Base-by-base conservation (phyloP, 306 rosid species). In the Trifolium repens region DNA sequence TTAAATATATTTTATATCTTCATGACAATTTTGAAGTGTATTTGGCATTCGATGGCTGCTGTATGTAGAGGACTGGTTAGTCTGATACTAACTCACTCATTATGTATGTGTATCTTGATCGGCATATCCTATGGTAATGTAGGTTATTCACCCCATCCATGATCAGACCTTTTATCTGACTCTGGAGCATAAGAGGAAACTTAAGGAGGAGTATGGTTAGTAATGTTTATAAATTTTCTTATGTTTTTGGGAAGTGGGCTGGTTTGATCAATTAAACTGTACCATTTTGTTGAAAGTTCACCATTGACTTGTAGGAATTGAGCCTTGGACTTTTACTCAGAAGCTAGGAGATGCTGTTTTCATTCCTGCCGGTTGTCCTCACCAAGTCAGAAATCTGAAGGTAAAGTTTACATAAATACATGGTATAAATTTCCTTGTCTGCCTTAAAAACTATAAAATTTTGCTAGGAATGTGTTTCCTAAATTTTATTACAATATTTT, bases 141-240 rank as follows among this genome's bases (percentile, higher is more conserved):
- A 90, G 96, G 91, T 91, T 74, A 74, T 81, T 73, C 90, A 88
- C 47, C 91, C 97, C 59, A 83, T 89, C 71, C 96, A 91, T 16
- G 97, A 91, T 62, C 91, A 91, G 83, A 85, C 88, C 54, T 70
- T 91, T 73, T 91, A 89, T 86, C 26, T 89, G 80, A 89, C 89
- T 3, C 7, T 63, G 64, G 88, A 87, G 74, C 94, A 89, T 83
- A 91, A 89, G 71, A 84, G 74, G 81, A 91, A 74, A 85, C 91
- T 91, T 16, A 91, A 89, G 80, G 85, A 88, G 81, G 96, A 91
- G 78, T 89, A 79, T 84, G 97, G 97, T 91, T 42, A 79, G 90
- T 75, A 26, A 26, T 59, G 7, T 53, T n/a, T 14, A 16, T 9
- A 26, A 8, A 13, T 22, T 43, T 69, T 55, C 12, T 9, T 47